Conservation (phyloP, 352 stramenopile species). For the Pythium myriotylum region DNA sequence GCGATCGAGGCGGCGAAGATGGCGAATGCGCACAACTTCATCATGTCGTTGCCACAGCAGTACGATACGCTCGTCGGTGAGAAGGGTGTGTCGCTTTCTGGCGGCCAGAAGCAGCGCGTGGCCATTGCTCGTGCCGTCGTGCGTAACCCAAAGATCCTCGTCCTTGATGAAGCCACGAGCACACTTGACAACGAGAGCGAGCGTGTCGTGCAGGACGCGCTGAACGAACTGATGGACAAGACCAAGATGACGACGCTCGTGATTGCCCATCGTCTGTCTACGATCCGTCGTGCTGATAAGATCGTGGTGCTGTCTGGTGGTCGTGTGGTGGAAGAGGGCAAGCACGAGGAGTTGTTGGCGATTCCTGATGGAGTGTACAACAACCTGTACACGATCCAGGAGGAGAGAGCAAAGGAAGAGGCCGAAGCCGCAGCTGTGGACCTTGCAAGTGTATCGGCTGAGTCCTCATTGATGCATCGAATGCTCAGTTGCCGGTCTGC, state of each 20-base stretch:
- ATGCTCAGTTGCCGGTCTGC: conserved; percentile 74
- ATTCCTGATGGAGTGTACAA: conserved; percentile 75
- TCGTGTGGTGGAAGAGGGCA: conserved; percentile 34
- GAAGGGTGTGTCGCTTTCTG: conserved; percentile 46
- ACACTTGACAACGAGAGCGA: background rate
- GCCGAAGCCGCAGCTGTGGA: conserved; percentile 26
- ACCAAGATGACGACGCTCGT: conserved; percentile 56
- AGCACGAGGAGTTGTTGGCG: conserved; percentile 34
- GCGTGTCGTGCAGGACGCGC: background rate
- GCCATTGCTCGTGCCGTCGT: background rate
- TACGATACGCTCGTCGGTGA: conserved; percentile 85
- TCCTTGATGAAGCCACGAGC: background rate
- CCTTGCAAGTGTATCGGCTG: conserved; percentile 82
- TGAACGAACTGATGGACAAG: conserved; percentile 26
- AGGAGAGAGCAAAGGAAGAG: background rate
- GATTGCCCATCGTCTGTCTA: conserved; percentile 51
- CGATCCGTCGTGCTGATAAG: conserved; percentile 23
- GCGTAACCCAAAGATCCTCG: background rate
- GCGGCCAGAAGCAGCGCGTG: conserved; percentile 56
- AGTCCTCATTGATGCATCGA: conserved; percentile 56
- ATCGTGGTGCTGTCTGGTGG: conserved; percentile 33
- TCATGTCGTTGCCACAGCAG: conserved; percentile 81
- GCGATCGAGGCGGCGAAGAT: conserved; percentile 53
- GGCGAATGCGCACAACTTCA: conserved; percentile 90
- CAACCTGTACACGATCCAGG: conserved; percentile 63